Base-by-base conservation (phyloP, 2,329 filamentous ascomycete genomes). In the Aspergillus piperis region DNA sequence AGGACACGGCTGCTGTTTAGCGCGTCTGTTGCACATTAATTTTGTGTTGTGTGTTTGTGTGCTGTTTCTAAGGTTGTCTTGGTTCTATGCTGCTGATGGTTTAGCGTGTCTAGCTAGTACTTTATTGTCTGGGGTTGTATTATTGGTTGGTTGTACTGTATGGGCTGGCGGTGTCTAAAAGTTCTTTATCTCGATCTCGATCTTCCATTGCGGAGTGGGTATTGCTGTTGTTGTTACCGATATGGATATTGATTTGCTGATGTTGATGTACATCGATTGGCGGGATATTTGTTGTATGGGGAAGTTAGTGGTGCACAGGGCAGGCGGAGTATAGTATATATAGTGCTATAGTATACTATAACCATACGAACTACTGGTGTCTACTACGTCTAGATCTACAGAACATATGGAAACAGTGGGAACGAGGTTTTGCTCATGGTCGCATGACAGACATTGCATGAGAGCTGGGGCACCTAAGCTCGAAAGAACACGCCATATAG, bases 401-500 rank as follows among this genome's bases (percentile, higher is more conserved):
- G 41, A 19, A 17, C 47, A 58, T 53, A 32, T 15, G 32, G 65
- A 62, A 66, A 61, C 66, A 69, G 32, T 36, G 61, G 68, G 64
- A 59, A 63, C 63, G 63, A 68, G 67, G 61, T 66, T 71, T 68
- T 64, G 62, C 64, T 73, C 71, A 69, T 73, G 68, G 65, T 73
- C 70, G 67, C 70, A 71, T 73, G 66, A 67, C 64, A 67, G 68
- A 72, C 67, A 67, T 68, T 62, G 62, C 66, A 69, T 64, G 62
- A 67, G 62, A 69, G 58, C 67, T 70, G 68, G 71, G 39, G 70
- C 74, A 76, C 70, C 72, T 73, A 70, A 64, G 67, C 72, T 71
- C 66, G 61, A 68, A 65, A 56, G 61, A 36, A 36, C 32, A 36
- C 32, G 32, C 32, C 32, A 36, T 36, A 36, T 36, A 36, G 32